phyloP scores from a whole-genome alignment of 148 eudicot genomes.

The Limonium bicolor region DNA sequence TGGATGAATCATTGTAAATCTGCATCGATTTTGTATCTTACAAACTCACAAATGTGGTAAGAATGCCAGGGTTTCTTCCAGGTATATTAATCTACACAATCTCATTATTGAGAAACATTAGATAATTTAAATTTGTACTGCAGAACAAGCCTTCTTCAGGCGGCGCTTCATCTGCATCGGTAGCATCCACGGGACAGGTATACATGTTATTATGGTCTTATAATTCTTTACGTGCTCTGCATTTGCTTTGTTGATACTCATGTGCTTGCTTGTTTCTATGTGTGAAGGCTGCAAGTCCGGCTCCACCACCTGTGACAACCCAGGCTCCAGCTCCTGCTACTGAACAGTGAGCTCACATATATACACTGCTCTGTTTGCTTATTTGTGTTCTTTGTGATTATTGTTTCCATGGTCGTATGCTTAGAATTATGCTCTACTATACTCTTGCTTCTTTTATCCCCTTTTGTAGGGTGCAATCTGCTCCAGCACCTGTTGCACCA shows the following conservation, averaged over 20 bases:
- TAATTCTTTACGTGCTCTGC: neutral
- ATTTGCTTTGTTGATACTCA: too few species aligned
- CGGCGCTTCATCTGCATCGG: conserved; percentile 35
- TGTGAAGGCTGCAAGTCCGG: conserved; percentile 23
- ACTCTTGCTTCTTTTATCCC: too few species aligned
- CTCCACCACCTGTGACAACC: conserved; percentile 22
- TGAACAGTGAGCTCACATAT: conserved; percentile 22
- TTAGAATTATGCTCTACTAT: too few species aligned
- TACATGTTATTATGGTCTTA: neutral
- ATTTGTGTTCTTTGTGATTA: too few species aligned
- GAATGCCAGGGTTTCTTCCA: too few species aligned
- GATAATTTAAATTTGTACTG: conserved; percentile 4
- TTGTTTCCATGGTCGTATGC: neutral
- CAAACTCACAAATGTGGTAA: too few species aligned
- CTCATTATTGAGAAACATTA: too few species aligned
- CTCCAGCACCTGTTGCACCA: conserved; percentile 11
- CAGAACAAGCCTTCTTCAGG: conserved; percentile 45
- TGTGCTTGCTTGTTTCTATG: too few species aligned
- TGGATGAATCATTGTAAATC: too few species aligned
- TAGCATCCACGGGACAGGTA: conserved; percentile 40
- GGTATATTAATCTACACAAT: too few species aligned
- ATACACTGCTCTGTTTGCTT: too few species aligned
- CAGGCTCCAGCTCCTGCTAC: conserved; percentile 23
- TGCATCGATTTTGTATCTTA: too few species aligned
- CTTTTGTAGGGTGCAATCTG: conserved; percentile 24